These are phyloP conservation scores for Rhodotorula sp. DNA, from an alignment of 1,284 basidiomycete genomes.

Conservation along the genomic window DNA sequence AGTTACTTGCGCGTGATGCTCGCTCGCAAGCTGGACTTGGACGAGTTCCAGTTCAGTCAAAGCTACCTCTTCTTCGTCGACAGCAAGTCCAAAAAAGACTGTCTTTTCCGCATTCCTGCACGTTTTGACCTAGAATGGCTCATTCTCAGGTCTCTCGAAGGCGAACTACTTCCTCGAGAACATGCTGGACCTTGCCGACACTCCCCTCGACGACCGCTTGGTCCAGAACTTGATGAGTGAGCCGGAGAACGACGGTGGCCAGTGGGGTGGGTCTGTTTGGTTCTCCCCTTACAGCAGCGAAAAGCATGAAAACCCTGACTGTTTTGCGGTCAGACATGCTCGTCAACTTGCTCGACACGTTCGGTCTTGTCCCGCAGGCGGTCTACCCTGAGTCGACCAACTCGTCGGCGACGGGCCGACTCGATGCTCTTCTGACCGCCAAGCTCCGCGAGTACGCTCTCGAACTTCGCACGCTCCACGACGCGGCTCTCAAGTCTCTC, in stretches of 20 bases:
- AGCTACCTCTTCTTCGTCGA: conserved; percentile 76
- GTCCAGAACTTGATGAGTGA: conserved; percentile 71
- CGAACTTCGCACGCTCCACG: conserved; percentile 66
- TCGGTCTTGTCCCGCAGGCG: conserved; percentile 63
- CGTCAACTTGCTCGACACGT: conserved; percentile 77
- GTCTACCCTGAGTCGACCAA: conserved; percentile 84
- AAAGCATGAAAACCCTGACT: background rate
- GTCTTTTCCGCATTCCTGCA: background rate
- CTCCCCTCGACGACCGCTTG: conserved; percentile 76
- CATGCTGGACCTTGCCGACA: conserved; percentile 75
- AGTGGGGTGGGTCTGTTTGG: conserved; percentile 56
- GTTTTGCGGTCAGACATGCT: conserved; percentile 68
- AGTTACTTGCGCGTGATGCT: conserved; percentile 62
- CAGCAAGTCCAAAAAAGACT: background rate
- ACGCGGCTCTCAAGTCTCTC: conserved; percentile 47
- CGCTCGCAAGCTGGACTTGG: conserved; percentile 78
- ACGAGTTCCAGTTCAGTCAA: conserved; percentile 75
- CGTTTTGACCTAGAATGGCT: background rate
- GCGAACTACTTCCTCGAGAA: conserved; percentile 90
- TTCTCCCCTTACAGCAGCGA: background rate
- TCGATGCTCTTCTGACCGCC: conserved; percentile 73
- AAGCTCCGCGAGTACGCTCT: conserved; percentile 89
- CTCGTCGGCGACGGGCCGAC: conserved; percentile 67
- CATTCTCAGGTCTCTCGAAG: conserved; percentile 16
- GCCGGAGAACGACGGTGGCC: conserved; percentile 86